A percentile compares a stretch with the other conserved stretches of the same genome.
phyloP scores from a whole-genome alignment of 176 grass and related monocot genomes.

The Lolium multiflorum region DNA sequence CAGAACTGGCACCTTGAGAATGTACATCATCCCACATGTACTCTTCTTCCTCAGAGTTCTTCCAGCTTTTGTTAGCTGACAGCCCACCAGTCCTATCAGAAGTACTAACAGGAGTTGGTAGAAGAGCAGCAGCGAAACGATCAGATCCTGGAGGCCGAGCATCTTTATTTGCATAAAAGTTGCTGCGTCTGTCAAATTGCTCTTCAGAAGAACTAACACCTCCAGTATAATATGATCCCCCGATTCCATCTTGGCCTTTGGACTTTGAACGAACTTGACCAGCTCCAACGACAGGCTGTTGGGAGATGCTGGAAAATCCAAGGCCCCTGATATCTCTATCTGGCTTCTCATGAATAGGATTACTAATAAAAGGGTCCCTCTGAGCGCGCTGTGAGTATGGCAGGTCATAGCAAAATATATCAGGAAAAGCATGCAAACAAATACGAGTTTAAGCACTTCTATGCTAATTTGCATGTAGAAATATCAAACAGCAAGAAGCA shows the following conservation, averaged over 20 bases:
- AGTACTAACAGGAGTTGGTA: constrained; percentile 53
- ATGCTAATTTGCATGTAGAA: not conserved
- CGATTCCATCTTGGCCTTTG: constrained; percentile 61
- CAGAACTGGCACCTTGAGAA: constrained; percentile 41
- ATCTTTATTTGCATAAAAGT: constrained; percentile 58
- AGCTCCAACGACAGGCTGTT: constrained; percentile 49
- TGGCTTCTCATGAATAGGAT: constrained; percentile 61
- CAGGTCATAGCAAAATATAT: constrained; percentile 22
- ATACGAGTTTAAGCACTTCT: not conserved
- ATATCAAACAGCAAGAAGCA: constrained; percentile 29
- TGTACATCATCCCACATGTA: constrained; percentile 80
- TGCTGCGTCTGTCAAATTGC: constrained; percentile 46
- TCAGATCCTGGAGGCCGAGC: constrained; percentile 48
- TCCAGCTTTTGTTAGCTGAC: constrained; percentile 77
- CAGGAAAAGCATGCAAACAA: not conserved
- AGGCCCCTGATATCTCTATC: constrained; percentile 45
- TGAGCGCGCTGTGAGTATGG: constrained; percentile 51
- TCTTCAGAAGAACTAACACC: constrained; percentile 50
- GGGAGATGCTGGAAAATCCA: constrained; percentile 59
- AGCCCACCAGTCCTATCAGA: constrained; percentile 55
- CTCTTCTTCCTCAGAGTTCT: constrained; percentile 97
- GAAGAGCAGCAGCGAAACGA: constrained; percentile 47
- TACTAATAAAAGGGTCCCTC: constrained; percentile 49
- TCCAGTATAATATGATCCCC: constrained; percentile 43
- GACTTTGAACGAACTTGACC: constrained; percentile 53